phyloP scores from a whole-genome alignment of 2,329 filamentous ascomycete genomes.

The Aureobasidium mangrovei region DNA sequence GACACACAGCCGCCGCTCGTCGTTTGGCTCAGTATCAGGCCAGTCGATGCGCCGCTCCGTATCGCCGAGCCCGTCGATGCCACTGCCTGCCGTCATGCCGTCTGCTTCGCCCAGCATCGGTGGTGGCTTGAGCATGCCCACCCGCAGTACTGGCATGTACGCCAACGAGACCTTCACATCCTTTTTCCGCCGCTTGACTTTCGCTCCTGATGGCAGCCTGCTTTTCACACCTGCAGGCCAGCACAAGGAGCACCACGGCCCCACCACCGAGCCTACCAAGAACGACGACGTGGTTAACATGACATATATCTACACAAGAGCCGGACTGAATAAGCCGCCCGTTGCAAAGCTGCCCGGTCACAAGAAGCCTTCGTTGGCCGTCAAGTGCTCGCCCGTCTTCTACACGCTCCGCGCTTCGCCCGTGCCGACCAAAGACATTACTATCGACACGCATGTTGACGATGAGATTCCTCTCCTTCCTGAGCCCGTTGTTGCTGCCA shows the following conservation, averaged over 20 bases:
- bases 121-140: constrained; percentile 41
- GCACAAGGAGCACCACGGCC: constrained; percentile 70
- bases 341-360: constrained; percentile 92
- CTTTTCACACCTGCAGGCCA: constrained; percentile 92
- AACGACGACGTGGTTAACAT: constrained; percentile 89
- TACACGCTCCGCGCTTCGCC: constrained; percentile 67
- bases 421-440: constrained; percentile 74
- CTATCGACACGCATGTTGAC: constrained; percentile 83
- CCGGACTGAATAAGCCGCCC: constrained; percentile 92
- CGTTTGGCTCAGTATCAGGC: constrained; percentile 56
- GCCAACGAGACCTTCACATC: constrained; percentile 95
- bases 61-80: constrained; percentile 88
- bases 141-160: constrained; percentile 79
- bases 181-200: constrained; percentile 88
- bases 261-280: constrained; percentile 59
- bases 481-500: constrained; percentile 58
- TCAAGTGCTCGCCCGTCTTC: constrained; percentile 84
- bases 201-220: constrained; percentile 89
- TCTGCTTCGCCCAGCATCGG: constrained; percentile 80
- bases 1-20: constrained; percentile 88
- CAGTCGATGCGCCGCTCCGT: constrained; percentile 68
- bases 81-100: constrained; percentile 89
- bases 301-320: constrained; percentile 94
- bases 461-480: constrained; percentile 76
- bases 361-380: constrained; percentile 94